A percentile compares a stretch with the other conserved stretches of the same genome.
phyloP scores from a whole-genome alignment of 768 basidiomycete species.

The Cystofilobasidium capitatum region DNA sequence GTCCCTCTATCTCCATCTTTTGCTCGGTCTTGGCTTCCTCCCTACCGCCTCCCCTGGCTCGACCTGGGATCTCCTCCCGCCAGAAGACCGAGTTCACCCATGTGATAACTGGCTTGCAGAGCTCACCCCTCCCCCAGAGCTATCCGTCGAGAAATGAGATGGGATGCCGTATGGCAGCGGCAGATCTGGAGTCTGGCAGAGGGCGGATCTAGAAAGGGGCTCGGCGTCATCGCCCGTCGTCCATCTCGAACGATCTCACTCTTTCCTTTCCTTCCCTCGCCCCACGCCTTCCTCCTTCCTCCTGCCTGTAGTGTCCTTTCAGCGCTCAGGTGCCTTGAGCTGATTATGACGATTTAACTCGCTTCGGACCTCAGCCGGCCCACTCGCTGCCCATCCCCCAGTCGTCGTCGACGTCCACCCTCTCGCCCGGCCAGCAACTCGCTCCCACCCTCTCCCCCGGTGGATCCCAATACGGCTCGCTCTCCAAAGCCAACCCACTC shows the following conservation, averaged over 20 bases:
- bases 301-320: background rate
- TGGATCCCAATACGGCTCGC: background rate
- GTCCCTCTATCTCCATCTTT: background rate
- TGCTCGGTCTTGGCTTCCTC: background rate
- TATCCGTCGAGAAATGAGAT: too few relatives aligned
- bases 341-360: background rate
- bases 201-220: too few relatives aligned
- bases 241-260: too few relatives aligned
- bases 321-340: background rate
- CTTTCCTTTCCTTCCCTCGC: background rate
- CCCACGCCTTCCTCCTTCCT: background rate
- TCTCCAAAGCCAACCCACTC: conserved; percentile 22
- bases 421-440: conserved; percentile 1
- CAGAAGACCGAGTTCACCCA: background rate
- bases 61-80: background rate
- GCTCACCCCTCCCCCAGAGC: background rate
- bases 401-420: background rate
- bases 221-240: too few relatives aligned
- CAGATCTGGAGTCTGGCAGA: too few relatives aligned
- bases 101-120: background rate
- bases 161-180: too few relatives aligned
- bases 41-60: background rate
- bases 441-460: background rate
- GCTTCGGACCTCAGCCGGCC: background rate
- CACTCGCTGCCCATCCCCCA: background rate